Evolutionary conservation across 768 basidiomycete species (phyloP).

Genomic region (Mycena vulgaris): DNA sequence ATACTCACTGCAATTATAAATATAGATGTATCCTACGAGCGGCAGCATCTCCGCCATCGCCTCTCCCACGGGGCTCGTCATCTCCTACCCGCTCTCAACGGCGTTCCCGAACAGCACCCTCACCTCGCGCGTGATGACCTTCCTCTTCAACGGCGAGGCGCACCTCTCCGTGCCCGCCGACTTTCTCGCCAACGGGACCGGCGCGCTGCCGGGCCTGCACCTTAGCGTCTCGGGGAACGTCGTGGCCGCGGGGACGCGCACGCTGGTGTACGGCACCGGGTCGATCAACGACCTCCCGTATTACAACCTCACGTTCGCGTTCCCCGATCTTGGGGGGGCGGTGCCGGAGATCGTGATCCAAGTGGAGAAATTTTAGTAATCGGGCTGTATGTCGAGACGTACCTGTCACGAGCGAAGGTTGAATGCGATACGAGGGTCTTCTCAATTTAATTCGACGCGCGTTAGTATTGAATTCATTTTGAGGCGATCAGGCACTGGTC

Average conservation of each 20-base stretch:
- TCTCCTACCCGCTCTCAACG: slow-evolving; percentile 45
- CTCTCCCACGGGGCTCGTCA: slow-evolving; percentile 39
- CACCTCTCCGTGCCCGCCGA: slow-evolving; percentile 35
- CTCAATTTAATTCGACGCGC: too few relatives aligned
- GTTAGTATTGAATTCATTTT: too few relatives aligned
- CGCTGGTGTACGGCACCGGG: slow-evolving; percentile 42
- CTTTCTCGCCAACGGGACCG: slow-evolving; percentile 41
- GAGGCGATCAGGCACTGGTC: too few relatives aligned
- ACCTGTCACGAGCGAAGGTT: too few relatives aligned
- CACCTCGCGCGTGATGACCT: slow-evolving; percentile 42
- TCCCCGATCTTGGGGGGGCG: slow-evolving; percentile 32
- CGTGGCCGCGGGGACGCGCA: slow-evolving; percentile 27
- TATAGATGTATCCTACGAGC: slow-evolving; percentile 42
- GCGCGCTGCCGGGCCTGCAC: slow-evolving; percentile 42
- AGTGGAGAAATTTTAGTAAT: slow-evolving; percentile 37
- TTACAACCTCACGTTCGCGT: slow-evolving; percentile 47
- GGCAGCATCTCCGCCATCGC: slow-evolving; percentile 44
- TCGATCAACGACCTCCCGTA: slow-evolving; percentile 43
- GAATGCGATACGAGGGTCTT: too few relatives aligned
- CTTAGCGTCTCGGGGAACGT: slow-evolving; percentile 43
- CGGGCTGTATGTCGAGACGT: too few relatives aligned
- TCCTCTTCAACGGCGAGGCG: slow-evolving; percentile 46
- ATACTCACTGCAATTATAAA: too few relatives aligned
- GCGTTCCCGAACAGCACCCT: slow-evolving; percentile 42
- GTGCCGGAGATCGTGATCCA: slow-evolving; percentile 39